Evolutionary conservation across 176 grass and related monocot species (phyloP).

Genomic region (Tillandsia fasciculata): DNA sequence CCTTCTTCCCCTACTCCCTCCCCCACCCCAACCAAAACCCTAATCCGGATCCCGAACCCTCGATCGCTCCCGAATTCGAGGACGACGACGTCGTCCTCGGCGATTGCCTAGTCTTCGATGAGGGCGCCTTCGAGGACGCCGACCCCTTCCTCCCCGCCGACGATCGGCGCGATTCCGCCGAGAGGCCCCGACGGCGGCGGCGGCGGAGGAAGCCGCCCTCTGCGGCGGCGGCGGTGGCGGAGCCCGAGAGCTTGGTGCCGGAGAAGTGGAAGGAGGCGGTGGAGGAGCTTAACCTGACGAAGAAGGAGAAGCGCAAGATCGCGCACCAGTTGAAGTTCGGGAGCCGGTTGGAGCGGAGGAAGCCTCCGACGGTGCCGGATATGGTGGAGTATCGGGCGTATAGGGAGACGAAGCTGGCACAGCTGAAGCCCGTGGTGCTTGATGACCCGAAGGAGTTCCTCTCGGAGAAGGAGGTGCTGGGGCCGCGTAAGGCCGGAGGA

Average conservation of each 20-base stretch:
- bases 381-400: slow-evolving; percentile 43
- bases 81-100: slow-evolving; percentile 65
- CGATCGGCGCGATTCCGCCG: neutral
- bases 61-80: slow-evolving; percentile 11
- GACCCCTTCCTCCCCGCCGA: slow-evolving; percentile 16
- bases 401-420: slow-evolving; percentile 41
- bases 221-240: neutral
- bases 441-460: slow-evolving; percentile 27
- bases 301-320: slow-evolving; percentile 92
- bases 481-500: slow-evolving; percentile 21
- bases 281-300: slow-evolving; percentile 85
- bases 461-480: slow-evolving; percentile 21
- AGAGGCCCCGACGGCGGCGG: neutral
- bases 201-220: slow-evolving; percentile 11
- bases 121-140: slow-evolving; percentile 67
- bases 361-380: slow-evolving; percentile 39
- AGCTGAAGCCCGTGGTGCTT: slow-evolving; percentile 24
- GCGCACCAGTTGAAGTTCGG: slow-evolving; percentile 64
- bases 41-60: neutral
- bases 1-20: slow-evolving; percentile 18
- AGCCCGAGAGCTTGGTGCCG: slow-evolving; percentile 51
- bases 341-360: slow-evolving; percentile 57
- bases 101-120: slow-evolving; percentile 92
- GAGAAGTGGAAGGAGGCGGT: slow-evolving; percentile 60
- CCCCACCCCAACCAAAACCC: slow-evolving; percentile 18